Conservation (phyloP, 371 early-diverging fungal genomes). For the Mucor plumbeus region DNA sequence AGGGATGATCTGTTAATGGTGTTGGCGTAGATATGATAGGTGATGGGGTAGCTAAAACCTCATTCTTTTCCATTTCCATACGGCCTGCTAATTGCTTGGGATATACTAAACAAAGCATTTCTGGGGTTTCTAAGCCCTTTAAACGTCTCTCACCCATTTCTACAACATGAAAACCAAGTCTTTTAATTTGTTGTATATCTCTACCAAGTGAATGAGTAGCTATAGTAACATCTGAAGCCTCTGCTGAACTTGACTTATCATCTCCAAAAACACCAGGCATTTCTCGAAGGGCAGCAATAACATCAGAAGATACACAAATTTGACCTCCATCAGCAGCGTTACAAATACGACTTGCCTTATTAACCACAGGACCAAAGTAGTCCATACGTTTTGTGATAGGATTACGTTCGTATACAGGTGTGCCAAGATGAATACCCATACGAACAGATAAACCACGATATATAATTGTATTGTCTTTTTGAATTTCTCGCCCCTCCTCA, state of each 20-base stretch:
- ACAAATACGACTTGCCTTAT: slow-evolving; percentile 87
- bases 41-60: slow-evolving; percentile 19
- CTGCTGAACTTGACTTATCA: slow-evolving; percentile 27
- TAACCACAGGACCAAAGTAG: slow-evolving; percentile 96
- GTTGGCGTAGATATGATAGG: slow-evolving; percentile 9
- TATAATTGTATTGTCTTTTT: slow-evolving; percentile 62
- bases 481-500: slow-evolving; percentile 81
- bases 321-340: slow-evolving; percentile 94
- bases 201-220: slow-evolving; percentile 41
- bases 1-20: slow-evolving; percentile 12
- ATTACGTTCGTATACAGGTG: slow-evolving; percentile 89
- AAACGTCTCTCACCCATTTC: slow-evolving; percentile 83
- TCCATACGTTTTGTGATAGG: slow-evolving; percentile 94
- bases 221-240: neutral
- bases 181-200: slow-evolving; percentile 68
- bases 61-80: slow-evolving; percentile 48
- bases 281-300: slow-evolving; percentile 56
- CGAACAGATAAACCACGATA: slow-evolving; percentile 91
- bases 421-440: slow-evolving; percentile 96
- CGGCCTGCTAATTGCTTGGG: slow-evolving; percentile 61
- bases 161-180: slow-evolving; percentile 73
- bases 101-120: slow-evolving; percentile 80
- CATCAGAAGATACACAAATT: slow-evolving; percentile 76
- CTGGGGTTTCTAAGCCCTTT: slow-evolving; percentile 91
- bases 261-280: slow-evolving; percentile 46